These are phyloP conservation scores for Leccinum subtestaceum DNA, from an alignment of 768 basidiomycete species.

Conservation along the genomic window DNA sequence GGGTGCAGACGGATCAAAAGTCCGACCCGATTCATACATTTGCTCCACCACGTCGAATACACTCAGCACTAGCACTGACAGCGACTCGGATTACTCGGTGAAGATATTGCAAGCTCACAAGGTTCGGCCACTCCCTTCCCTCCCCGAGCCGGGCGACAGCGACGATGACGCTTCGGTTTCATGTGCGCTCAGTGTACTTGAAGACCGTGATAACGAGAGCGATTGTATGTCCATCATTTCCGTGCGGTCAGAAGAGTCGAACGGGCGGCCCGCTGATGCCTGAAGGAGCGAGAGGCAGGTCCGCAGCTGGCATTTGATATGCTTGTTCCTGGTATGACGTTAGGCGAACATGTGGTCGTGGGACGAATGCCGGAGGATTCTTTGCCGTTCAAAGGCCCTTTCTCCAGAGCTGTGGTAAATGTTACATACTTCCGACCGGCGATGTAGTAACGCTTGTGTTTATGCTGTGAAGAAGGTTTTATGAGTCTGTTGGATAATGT, in stretches of 20 bases:
- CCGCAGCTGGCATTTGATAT: not conserved
- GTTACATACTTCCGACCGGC: not conserved
- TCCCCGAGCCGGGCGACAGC: not conserved
- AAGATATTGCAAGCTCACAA: not conserved
- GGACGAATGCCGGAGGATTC: not conserved
- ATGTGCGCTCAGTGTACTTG: not conserved
- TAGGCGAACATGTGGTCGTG: not conserved
- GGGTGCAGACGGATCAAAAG: not conserved
- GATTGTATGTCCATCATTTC: conserved; percentile 15
- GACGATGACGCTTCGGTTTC: conserved; percentile 3
- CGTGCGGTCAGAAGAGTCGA: conserved; percentile 38
- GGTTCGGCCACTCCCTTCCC: conserved; percentile 11
- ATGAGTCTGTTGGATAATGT: not conserved
- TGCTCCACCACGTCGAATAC: not conserved
- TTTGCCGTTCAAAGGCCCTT: not conserved
- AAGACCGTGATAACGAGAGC: not conserved
- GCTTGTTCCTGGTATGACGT: not conserved
- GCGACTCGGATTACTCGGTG: conserved; percentile 4
- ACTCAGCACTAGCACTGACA: not conserved
- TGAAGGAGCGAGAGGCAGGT: conserved; percentile 3
- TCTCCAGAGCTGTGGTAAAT: conserved; percentile 1
- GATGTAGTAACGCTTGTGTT: not conserved
- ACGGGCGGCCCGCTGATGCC: conserved; percentile 16
- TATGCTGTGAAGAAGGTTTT: not conserved
- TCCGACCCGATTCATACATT: not conserved